Base-by-base conservation (phyloP, 345 rosid species). In the Salix viminalis region DNA sequence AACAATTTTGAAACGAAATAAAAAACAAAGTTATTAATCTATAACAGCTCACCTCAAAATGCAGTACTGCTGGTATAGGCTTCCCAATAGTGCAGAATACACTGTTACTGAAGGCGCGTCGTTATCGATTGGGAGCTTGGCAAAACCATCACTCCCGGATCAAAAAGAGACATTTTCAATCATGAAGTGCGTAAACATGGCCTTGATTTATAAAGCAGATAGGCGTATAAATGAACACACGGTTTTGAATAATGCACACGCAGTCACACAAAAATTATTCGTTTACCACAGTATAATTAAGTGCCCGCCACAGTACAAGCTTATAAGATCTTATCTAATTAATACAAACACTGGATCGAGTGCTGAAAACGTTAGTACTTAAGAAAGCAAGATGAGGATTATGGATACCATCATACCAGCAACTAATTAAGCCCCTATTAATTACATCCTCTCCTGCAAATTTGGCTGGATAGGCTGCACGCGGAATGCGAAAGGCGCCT, bases 381-480 rank as follows among this genome's bases (percentile, higher is more conserved):
- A 23, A 58, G 62, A 58, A 58, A 58, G 62, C 6, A 9, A 58
- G 60, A 18, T 8, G 62, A 23, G 62, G 62, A 23, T 58, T 23
- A 3, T 4, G 28, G 62, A n/a, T 23, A 21, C 23, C n/a, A 30
- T 3, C 32, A n/a, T 23, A 21, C 23, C n/a, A 30, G 32, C 32
- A 54, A 19, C 60, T 21, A 1, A 9, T 41, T 2, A 34, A 58
- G 62, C 11, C 62, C 28, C 60, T 41, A 41, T 2, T 2, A 23
- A n/a, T 81, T 69, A 89, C 79, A 85, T 87, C 74, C 89, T 86
- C 64, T 87, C 89, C 71, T 89, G 90, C 74, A 89, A 77, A 75
- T 89, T 87, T 12, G 88, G 92, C 81, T 87, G 92, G 73, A 86
- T 81, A 1, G 92, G 92, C 81, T 85, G 90, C 78, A 89, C 86